Conservation (phyloP, 129 eudicot genomes). For the Calendula officinalis region DNA sequence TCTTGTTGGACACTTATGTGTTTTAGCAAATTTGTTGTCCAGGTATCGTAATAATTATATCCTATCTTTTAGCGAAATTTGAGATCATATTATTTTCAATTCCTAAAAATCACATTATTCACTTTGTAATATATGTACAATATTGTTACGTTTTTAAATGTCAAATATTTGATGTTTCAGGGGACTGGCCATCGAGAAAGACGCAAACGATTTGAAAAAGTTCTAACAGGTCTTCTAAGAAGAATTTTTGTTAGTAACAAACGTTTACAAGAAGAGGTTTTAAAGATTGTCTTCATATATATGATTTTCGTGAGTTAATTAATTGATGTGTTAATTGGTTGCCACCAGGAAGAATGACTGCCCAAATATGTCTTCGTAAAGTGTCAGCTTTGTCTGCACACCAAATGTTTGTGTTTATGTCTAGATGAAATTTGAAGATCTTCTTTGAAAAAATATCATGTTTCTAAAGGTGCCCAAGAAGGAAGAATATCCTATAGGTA, state of each 20-base stretch:
- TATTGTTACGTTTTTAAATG: no score
- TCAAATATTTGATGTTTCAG: constrained; percentile 37
- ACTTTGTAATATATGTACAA: no score
- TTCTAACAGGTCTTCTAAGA: constrained; percentile 74
- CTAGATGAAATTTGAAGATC: no score
- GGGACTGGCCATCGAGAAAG: constrained; percentile 69
- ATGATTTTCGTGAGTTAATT: constrained; percentile 12
- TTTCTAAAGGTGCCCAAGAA: no score
- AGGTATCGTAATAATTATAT: constrained; percentile 52
- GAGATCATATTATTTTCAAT: neutral
- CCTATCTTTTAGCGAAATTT: constrained; percentile 3
- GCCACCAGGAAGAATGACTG: no score
- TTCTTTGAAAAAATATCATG: no score
- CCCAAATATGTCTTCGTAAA: no score
- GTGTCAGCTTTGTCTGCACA: no score
- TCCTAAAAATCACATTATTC: no score
- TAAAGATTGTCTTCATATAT: neutral
- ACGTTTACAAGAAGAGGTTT: constrained; percentile 97
- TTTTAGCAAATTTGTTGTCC: constrained; percentile 84
- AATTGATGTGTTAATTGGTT: neutral
- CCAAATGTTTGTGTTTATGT: no score
- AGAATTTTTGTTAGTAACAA: constrained; percentile 91
- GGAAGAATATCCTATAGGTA: no score
- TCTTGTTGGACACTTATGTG: constrained; percentile 99
- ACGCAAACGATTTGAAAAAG: constrained; percentile 72